A percentile compares a stretch with the other conserved stretches of the same genome.
These are phyloP conservation scores for Eimeria maxima DNA, from an alignment of 169 alveolate species.

Conservation along the genomic window DNA sequence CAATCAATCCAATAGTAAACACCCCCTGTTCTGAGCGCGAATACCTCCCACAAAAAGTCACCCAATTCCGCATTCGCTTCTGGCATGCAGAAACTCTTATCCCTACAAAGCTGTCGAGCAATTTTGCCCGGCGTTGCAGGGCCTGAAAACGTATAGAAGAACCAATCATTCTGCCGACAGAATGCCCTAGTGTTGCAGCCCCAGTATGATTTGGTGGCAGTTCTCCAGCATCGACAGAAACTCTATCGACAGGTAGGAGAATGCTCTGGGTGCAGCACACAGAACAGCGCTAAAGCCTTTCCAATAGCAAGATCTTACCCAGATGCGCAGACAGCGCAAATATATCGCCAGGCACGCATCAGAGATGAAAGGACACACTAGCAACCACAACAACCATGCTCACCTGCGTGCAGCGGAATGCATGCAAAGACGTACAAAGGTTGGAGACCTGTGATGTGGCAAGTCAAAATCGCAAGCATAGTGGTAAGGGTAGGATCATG, in stretches of 20 bases:
- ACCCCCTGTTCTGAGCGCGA: background rate
- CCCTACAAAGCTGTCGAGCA: background rate
- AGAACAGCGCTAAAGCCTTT: background rate
- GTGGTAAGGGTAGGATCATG: too few relatives aligned
- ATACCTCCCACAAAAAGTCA: background rate
- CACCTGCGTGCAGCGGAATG: background rate
- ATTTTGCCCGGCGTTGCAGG: background rate
- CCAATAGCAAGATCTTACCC: background rate
- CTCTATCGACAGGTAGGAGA: background rate
- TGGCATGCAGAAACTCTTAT: background rate
- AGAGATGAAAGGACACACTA: background rate
- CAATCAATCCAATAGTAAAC: background rate
- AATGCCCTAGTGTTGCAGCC: background rate
- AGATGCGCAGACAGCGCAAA: background rate
- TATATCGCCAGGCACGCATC: background rate
- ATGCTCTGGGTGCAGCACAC: background rate
- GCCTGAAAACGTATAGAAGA: background rate
- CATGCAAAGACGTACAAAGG: background rate
- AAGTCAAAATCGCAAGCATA: background rate
- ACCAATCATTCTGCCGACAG: background rate
- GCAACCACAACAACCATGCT: background rate
- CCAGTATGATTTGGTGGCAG: background rate
- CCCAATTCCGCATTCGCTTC: background rate
- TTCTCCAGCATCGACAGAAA: background rate
- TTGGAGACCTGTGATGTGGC: background rate